Evolutionary conservation across 139 green algal species (phyloP), one percentile per base, ranked within the genome.

Genomic region (Medakamo hakoo): DNA sequence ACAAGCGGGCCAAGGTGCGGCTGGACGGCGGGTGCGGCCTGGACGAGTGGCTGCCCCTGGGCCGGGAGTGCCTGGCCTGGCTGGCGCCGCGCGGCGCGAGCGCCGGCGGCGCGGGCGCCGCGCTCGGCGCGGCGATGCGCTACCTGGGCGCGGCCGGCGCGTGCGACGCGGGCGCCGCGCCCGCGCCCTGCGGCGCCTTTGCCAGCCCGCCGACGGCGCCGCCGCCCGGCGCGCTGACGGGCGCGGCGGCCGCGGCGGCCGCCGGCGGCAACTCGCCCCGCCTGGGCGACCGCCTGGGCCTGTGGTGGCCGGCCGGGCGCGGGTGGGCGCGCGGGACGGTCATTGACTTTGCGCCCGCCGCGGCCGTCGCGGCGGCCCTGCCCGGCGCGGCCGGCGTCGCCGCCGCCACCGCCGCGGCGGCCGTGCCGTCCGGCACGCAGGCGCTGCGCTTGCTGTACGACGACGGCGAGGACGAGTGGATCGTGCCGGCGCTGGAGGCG

Each of bases 381-480:
- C 55, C 55, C 4, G 16, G 55, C 22, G 23, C 58, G 62, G 79
- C 58, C 18, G 26, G 24, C 52, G 30, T 20, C 25, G 48, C 21
- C 65, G 57, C 24, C 49, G 61, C 30, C 65, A 68, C 55, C 63
- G 70, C 31, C 25, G 19, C 40, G 9, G 27, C 23, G n/a, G 63
- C 27, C 21, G 49, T 22, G 19, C 30, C 28, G 19, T 30, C 18
- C 49, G 23, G 52, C 48, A 18, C 63, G n/a, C 18, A 3, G 28
- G 9, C 3, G 59, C 14, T 21, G 20, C 55, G 58, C 48, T 22
- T 87, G 28, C 64, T 84, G 61, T 86, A 82, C 63, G 52, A 74
- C 20, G 78, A 88, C 69, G 80, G 78, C 26, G 84, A 91, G 64
- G 70, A 86, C 57, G 84, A 90, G 71, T 85, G 80, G 82, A 20